Conservation (phyloP, 2,329 filamentous ascomycete species). For the Chaetomiaceae sp. region DNA sequence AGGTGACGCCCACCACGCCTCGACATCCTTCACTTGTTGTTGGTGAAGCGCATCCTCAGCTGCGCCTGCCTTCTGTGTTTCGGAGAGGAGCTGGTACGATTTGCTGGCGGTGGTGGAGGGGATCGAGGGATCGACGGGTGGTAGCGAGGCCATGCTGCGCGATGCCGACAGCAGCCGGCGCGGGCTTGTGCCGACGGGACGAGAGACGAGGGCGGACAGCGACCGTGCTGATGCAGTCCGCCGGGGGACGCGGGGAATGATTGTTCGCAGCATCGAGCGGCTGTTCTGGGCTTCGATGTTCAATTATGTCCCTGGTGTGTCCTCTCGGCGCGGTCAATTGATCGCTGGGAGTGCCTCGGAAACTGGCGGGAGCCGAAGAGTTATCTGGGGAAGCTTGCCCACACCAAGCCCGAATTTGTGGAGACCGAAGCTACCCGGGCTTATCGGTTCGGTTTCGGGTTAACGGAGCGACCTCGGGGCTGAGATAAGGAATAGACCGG, state of each 20-base stretch:
- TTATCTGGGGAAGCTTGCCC: neutral
- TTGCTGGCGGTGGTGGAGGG: slow-evolving; percentile 63
- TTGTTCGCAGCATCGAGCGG: slow-evolving; percentile 26
- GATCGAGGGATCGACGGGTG: slow-evolving; percentile 56
- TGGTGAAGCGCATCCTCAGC: slow-evolving; percentile 84
- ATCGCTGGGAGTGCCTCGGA: neutral
- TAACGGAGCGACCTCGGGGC: neutral
- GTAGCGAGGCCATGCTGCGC: slow-evolving; percentile 49
- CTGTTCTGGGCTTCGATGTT: neutral
- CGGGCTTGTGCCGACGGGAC: neutral
- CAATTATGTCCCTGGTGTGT: neutral
- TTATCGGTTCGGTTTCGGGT: slow-evolving; percentile 5
- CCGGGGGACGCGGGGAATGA: slow-evolving; percentile 22
- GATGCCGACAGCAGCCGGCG: slow-evolving; percentile 37
- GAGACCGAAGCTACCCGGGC: slow-evolving; percentile 9
- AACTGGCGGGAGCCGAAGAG: neutral
- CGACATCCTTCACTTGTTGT: slow-evolving; percentile 76
- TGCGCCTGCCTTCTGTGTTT: slow-evolving; percentile 68
- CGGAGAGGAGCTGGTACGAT: slow-evolving; percentile 79
- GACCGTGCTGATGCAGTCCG: slow-evolving; percentile 18
- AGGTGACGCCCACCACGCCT: slow-evolving; percentile 84
- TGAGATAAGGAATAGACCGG: neutral
- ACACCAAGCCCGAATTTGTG: slow-evolving; percentile 9
- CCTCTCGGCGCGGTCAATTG: neutral
- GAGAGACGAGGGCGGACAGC: slow-evolving; percentile 8